Evolutionary conservation across 192 early-diverging fungal genomes (phyloP).

Genomic region (Backusella tarrabulga): DNA sequence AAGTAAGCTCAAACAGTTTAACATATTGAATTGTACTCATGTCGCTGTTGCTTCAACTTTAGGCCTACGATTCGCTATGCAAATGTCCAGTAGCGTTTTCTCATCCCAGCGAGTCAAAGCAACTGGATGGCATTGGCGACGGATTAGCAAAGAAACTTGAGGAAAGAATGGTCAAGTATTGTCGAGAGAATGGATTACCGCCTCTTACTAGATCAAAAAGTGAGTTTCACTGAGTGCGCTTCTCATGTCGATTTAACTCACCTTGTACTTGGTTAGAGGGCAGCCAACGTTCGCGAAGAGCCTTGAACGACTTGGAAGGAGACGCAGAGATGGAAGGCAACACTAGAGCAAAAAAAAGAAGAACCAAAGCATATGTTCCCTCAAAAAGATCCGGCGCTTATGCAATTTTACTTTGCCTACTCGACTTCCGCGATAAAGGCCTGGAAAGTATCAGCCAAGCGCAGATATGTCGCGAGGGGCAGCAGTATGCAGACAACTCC

Average conservation of each 20-base stretch:
- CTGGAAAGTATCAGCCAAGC: conserved; percentile 54
- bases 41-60: not conserved
- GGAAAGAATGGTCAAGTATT: conserved; percentile 51
- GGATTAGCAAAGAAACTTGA: conserved; percentile 50
- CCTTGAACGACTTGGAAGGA: not conserved
- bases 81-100: conserved; percentile 57
- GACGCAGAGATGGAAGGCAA: not conserved
- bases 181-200: conserved; percentile 49
- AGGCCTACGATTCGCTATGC: conserved; percentile 63
- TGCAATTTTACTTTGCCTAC: conserved; percentile 72
- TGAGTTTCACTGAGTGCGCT: not conserved
- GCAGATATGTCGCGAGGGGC: conserved; percentile 65
- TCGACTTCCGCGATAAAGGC: conserved; percentile 29
- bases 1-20: conserved; percentile 21
- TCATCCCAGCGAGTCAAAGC: conserved; percentile 57
- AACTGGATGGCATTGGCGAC: conserved; percentile 67
- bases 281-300: not conserved
- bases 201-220: conserved; percentile 27
- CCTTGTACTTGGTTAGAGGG: not conserved
- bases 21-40: not conserved
- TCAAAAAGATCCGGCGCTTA: conserved; percentile 76
- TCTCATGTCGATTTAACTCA: not conserved
- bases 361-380: conserved; percentile 65
- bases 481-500: conserved; percentile 66
- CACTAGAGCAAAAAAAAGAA: not conserved